Percentiles rank a stretch among this genome's conserved stretches.
Evolutionary conservation across 208 protist genomes (phyloP).

Genomic region (Wallacemonas rigidus): DNA sequence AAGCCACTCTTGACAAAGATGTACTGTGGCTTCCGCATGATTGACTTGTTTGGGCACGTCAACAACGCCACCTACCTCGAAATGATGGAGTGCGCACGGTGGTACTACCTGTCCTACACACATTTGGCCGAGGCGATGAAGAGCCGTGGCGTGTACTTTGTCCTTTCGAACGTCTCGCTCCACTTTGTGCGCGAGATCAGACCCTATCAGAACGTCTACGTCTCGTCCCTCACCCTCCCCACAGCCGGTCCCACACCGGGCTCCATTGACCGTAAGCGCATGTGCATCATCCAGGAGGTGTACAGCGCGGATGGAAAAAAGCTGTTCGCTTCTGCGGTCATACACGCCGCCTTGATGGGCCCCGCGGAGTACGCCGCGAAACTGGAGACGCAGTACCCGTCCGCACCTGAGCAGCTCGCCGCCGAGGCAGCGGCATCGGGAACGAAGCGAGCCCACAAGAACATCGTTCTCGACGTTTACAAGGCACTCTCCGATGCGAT

Average conservation of each 20-base stretch:
- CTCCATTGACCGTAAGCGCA: conserved; percentile 14
- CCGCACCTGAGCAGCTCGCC: background rate
- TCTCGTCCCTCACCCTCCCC: conserved; percentile 23
- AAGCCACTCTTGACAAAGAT: conserved; percentile 21
- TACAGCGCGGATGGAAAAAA: conserved; percentile 52
- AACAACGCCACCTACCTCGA: conserved; percentile 80
- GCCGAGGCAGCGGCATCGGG: background rate
- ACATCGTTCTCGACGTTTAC: conserved; percentile 14
- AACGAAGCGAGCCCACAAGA: background rate
- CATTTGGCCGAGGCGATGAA: conserved; percentile 13
- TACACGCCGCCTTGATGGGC: conserved; percentile 28
- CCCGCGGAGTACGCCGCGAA: conserved; percentile 23
- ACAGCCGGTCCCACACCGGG: conserved; percentile 6
- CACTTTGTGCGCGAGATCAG: conserved; percentile 54
- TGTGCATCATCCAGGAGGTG: conserved; percentile 39
- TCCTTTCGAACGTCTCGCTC: conserved; percentile 47
- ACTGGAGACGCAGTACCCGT: conserved; percentile 28
- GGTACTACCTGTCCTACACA: conserved; percentile 37
- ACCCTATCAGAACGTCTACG: conserved; percentile 23
- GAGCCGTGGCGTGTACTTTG: conserved; percentile 26
- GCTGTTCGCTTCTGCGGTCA: conserved; percentile 33
- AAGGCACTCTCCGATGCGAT: conserved; percentile 15
- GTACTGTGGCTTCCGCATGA: conserved; percentile 59
- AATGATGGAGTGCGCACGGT: conserved; percentile 60
- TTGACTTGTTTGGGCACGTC: conserved; percentile 55